Base-by-base conservation (phyloP, 345 rosid species). In the Pistacia integerrima region DNA sequence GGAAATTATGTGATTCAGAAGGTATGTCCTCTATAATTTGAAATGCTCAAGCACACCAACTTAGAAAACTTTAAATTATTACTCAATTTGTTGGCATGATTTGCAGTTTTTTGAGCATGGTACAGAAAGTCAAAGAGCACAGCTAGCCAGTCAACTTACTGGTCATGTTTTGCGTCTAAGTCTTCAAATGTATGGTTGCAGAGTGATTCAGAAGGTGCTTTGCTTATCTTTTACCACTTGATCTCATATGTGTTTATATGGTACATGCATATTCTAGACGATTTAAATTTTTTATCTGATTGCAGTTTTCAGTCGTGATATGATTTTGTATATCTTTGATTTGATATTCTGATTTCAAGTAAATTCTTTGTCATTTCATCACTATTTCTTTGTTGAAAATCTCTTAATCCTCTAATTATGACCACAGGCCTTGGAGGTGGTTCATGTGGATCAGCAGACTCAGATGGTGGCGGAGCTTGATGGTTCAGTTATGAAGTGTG, bases 171-270 rank as follows among this genome's bases (percentile, higher is more conserved):
- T 96, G 85, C 86, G 93, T 78, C 94, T 93, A 51, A 90, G 97
- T 64, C 88, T 96, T 76, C 99, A 96, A 84, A 96, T 96, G 99
- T 96, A 96, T 80, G 98, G 99, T 55, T 96, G 99, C 91, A 82
- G 99, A 87, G 99, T 96, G 79, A 96, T 92, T 81, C 99, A 96
- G 79, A 96, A 93, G 98, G 99, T 96, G 60, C 49, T 71, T 84
- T 79, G 22, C 67, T 61, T 54, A 41, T 33, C 52, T 65, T 25
- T 52, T 69, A 48, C 9, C 14, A 25, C 38, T 48, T n/a, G 33
- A 62, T 61, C 44, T 52, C 48, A 18, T 64, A 3, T 38, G 28
- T 13, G n/a, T 64, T 20, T 52, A 35, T 30, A 30, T 64, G 48
- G 18, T 8, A 38, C 41, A 22, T 64, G 77, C 59, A 30, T 36